These are phyloP conservation scores for Russula lepida DNA, from an alignment of 768 basidiomycete species.

Conservation along the genomic window DNA sequence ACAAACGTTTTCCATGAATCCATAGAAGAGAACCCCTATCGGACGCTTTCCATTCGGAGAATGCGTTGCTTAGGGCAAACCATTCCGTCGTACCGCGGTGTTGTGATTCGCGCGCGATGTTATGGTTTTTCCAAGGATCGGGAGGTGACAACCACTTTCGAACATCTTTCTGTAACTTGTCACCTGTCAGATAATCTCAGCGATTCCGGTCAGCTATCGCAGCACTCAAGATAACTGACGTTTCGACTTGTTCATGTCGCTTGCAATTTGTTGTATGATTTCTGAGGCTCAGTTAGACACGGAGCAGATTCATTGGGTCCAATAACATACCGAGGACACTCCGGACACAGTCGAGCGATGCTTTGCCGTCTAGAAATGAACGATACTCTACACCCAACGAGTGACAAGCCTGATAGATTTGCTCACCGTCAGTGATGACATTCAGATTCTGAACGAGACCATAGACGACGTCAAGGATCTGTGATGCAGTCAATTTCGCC, in stretches of 20 bases:
- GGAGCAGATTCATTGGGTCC: accelerated
- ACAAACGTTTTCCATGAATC: background rate
- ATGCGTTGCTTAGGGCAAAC: background rate
- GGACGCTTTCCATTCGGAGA: background rate
- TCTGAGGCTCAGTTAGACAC: background rate
- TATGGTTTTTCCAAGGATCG: background rate
- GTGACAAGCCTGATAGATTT: background rate
- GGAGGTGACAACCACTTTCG: background rate
- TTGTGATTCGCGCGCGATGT: background rate
- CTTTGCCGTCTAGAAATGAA: background rate
- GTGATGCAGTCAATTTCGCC: background rate
- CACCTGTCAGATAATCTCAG: background rate
- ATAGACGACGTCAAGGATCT: background rate
- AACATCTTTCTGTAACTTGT: background rate
- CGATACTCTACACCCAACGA: background rate
- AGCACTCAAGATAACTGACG: background rate
- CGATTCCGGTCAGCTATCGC: background rate
- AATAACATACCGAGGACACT: background rate
- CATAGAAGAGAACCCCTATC: background rate
- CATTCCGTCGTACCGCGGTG: background rate
- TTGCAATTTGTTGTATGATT: background rate
- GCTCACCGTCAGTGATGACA: background rate
- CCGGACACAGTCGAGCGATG: background rate
- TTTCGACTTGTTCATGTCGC: background rate
- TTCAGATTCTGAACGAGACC: background rate